phyloP scores from a whole-genome alignment of 495 filamentous ascomycete species.

The Daldinia concentrica region DNA sequence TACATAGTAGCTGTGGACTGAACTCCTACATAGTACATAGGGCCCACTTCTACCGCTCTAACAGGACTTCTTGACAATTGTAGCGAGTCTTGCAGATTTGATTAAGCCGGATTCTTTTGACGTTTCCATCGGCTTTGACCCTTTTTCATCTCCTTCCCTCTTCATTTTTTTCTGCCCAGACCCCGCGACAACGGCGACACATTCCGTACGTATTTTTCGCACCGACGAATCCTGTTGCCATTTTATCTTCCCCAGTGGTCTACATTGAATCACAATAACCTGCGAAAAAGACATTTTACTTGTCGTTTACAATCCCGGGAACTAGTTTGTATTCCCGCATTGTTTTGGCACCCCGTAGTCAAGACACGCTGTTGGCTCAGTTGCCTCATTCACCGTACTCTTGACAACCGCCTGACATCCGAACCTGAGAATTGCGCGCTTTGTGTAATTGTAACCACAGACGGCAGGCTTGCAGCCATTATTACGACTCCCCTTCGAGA shows the following conservation, averaged over 20 bases:
- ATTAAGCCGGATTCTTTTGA: conserved; percentile 59
- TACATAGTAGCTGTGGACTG: conserved; percentile 14
- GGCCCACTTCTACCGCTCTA: conserved; percentile 1
- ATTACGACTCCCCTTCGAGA: conserved; percentile 27
- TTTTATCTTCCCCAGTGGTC: conserved; percentile 19
- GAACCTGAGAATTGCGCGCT: conserved; percentile 32
- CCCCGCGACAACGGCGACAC: conserved; percentile 43
- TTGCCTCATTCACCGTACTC: conserved; percentile 15
- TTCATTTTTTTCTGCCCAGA: conserved; percentile 44
- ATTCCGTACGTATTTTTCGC: conserved; percentile 38
- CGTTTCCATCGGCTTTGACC: conserved; percentile 56
- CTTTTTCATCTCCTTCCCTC: conserved; percentile 46
- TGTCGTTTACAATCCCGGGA: conserved; percentile 5
- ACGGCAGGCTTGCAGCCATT: conserved; percentile 31
- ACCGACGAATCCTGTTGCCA: conserved; percentile 30
- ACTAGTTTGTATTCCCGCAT: conserved; percentile 32
- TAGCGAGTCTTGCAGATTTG: conserved; percentile 44
- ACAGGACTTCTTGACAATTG: conserved; percentile 27
- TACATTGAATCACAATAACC: conserved; percentile 8
- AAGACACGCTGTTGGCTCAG: conserved; percentile 22
- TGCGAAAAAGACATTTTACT: conserved; percentile 15
- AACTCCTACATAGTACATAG: conserved; percentile 2
- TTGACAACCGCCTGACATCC: conserved; percentile 32
- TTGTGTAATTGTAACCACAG: conserved; percentile 41
- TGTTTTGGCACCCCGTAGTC: conserved; percentile 31